Conservation (phyloP, 495 filamentous ascomycete genomes). For the Paragyromitra xinjiangensis region DNA sequence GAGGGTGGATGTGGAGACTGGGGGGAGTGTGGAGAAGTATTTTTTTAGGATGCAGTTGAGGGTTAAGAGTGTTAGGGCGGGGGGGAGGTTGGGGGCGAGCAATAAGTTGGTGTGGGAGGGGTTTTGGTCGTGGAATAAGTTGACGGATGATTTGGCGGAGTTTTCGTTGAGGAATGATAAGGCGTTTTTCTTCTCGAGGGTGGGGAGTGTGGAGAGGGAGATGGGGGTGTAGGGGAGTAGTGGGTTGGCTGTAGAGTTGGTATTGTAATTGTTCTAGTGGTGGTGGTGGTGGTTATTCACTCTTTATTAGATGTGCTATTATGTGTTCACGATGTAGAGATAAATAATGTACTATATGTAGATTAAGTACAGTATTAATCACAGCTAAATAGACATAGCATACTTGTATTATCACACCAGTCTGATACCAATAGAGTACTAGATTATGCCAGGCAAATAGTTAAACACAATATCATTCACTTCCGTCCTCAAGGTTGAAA, state of each 20-base stretch:
- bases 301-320: not conserved
- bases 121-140: constrained; percentile 87
- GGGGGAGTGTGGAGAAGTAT: constrained; percentile 71
- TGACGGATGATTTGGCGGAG: constrained; percentile 90
- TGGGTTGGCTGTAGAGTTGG: not conserved
- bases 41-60: constrained; percentile 80
- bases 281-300: not conserved
- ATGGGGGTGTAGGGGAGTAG: constrained; percentile 28
- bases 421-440: too few relatives aligned
- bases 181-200: constrained; percentile 61
- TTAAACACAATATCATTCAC: too few relatives aligned
- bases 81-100: constrained; percentile 66
- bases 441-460: too few relatives aligned
- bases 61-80: constrained; percentile 64
- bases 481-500: too few relatives aligned
- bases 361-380: too few relatives aligned
- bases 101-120: constrained; percentile 89
- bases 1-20: constrained; percentile 84
- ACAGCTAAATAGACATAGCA: too few relatives aligned
- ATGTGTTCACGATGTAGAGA: not conserved
- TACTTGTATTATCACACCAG: too few relatives aligned
- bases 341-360: not conserved
- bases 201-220: constrained; percentile 60
- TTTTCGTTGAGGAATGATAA: constrained; percentile 67
- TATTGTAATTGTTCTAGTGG: not conserved